phyloP scores from a whole-genome alignment of 495 filamentous ascomycete species.

The Aspergillus mulundensis region DNA sequence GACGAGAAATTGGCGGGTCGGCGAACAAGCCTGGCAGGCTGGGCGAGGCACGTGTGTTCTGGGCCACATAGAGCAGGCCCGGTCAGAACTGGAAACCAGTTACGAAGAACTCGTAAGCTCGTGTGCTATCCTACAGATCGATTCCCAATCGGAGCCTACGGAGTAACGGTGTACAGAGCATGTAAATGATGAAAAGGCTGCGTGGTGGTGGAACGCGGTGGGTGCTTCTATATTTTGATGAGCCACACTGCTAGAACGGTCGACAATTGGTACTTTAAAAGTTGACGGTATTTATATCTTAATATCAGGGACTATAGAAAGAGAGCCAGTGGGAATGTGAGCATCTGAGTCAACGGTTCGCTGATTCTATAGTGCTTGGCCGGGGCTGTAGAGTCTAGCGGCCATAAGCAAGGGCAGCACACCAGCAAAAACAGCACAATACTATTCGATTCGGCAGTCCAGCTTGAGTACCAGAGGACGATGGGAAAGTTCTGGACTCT shows the following conservation, averaged over 20 bases:
- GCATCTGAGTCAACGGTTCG: too few relatives aligned
- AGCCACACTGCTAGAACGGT: background rate
- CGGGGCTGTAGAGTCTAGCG: too few relatives aligned
- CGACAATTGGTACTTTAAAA: too few relatives aligned
- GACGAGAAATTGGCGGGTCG: constrained; percentile 11
- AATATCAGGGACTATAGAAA: too few relatives aligned
- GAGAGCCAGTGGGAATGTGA: too few relatives aligned
- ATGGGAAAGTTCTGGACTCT: background rate
- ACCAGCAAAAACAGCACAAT: background rate
- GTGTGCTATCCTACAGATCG: background rate
- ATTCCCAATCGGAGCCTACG: background rate
- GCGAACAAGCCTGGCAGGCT: constrained; percentile 7
- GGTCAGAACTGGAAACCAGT: background rate
- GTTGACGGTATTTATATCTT: too few relatives aligned
- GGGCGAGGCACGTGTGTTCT: constrained; percentile 13
- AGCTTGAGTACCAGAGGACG: background rate
- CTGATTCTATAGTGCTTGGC: too few relatives aligned
- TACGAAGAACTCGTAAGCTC: background rate
- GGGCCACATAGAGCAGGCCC: background rate
- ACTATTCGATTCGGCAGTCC: background rate
- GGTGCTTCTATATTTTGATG: constrained; percentile 5
- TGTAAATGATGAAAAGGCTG: constrained; percentile 8
- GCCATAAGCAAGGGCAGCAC: background rate
- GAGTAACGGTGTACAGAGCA: background rate
- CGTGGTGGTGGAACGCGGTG: constrained; percentile 2